Evolutionary conservation across 257 asterid species (phyloP), one percentile per base, ranked within the genome.

Genomic region (Nemophila menziesii): DNA sequence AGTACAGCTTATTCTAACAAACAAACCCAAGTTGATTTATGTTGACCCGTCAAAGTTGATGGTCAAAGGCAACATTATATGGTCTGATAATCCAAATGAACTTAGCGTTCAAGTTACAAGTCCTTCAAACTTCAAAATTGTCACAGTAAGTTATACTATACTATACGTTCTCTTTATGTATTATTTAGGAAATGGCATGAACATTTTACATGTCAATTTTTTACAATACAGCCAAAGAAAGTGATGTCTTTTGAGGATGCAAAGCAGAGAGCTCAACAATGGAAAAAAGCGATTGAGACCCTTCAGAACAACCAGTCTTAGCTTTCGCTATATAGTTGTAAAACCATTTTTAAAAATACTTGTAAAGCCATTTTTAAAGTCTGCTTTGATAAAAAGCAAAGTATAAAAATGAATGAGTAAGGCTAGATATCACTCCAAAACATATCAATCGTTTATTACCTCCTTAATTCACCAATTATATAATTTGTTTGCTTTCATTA

Each of bases 221-320:
- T 41, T 41, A 20, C 51, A 43, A 48, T 53, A 22, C 93, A 90
- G 99, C 94, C 96, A 13, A 90, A 75, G 79, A 90, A 90, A 61
- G 78, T 90, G 16, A 18, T 77, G 57, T 60, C 83, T 13, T 85
- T 90, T 11, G 99, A 85, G 74, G 99, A 90, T 62, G 63, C 83
- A 16, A 90, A 90, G 62, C 92, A 82, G 39, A 74, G 96, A 71
- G 94, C 94, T 24, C 36, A 12, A 22, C 99, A 90, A 65, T 85
- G 99, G 96, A 90, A 90, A 45, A 90, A 71, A 70, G 94, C 96
- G 2, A 77, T 90, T 13, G 99, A 90, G 70, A 62, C 82, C 52
- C 99, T 90, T 60, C 96, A 85, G 57, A 77, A 69, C 54, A n/a
- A n/a, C n/a, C 89, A 72, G 58, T 85, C 74, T 79, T 51, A 38